Base-by-base conservation (phyloP, 257 asterid species). In the Nicotiana benthamiana region DNA sequence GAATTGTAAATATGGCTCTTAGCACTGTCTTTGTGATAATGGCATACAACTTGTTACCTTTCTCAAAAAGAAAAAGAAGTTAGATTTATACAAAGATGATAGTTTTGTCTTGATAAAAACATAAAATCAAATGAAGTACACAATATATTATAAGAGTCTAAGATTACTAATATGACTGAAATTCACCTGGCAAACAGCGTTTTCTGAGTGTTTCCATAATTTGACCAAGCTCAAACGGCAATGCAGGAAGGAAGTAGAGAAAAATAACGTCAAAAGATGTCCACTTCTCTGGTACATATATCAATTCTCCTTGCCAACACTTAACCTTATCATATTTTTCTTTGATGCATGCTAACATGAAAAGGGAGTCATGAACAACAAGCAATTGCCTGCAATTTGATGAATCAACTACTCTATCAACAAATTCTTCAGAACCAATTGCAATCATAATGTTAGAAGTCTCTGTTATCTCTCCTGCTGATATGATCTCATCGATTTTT, bases 271-370 rank as follows among this genome's bases (percentile, higher is more conserved):
- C 97, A 75, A 95, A 91, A 34, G 87, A 80, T 57, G 90, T 62
- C 97, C 97, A 95, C 75, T 92, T 92, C 75, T 91, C 90, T 5
- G 98, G 97, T 57, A 89, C 77, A 83, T 86, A 74, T 32, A 91
- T 70, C 89, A 95, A 22, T 85, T 84, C 96, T 30, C 99, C 98
- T 89, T 95, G 99, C 98, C 95, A 93, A 81, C 99, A 94, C 77
- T 89, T 89, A 72, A 95, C 90, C 60, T 79, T 82, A 86, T 94
- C 98, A 70, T 88, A 83, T 54, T 85, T 87, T 34, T 92, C 99
- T 82, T 95, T 93, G 84, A 95, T 87, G 89, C 91, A 89, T 9
- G 99, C 99, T 83, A 95, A 79, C 5, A 82, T 75, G 17, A 92
- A 84, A 70, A 94, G 90, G 28, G 97, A 92, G 66, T 88, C 97